Base-by-base conservation (phyloP, 116 monocot genomes). In the Cymodocea nodosa region DNA sequence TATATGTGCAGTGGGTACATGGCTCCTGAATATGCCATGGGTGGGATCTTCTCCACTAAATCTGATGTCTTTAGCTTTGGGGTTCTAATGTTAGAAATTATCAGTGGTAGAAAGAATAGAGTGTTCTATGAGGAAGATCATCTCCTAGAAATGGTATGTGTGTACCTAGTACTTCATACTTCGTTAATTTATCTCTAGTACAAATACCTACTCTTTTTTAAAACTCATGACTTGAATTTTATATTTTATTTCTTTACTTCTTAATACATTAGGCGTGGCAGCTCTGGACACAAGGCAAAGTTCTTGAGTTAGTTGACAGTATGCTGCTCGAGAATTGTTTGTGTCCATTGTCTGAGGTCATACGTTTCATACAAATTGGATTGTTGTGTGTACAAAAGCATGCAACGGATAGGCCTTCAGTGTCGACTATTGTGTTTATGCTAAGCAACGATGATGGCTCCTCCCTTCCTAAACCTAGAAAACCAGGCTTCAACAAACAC, bases 391-490 rank as follows among this genome's bases (percentile, higher is more conserved):
- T 73, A 30, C 73, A 73, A 65, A 68, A 59, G 23, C 57, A 52
- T 17, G 62, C 59, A 3, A 58, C 60, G 13, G 78, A 73, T 23
- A 62, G 73, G 51, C 78, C 78, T 2, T 50, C 63, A 13, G 73
- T 78, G 78, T 52, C 73, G 37, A 50, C 68, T 1, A 69, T 73
- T n/a, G 68, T 78, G 16, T 49, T 73, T 15, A 78, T 78, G 73
- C 23, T 78, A 18, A 68, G n/a, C n/a, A n/a, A 53, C 14, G 73
- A 64, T 53, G 78, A 75, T 5, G 15, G 44, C 53, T 39, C 58
- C 8, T 5, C 30, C 11, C 35, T 75, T 23, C 75, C 75, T 6
- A 48, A 68, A n/a, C 80, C 75, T n/a, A 75, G 71, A 35, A 66
- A 22, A 37, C 75, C 80, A 39, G 39, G 39, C 39, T 39, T 39